Percentiles rank a stretch among this genome's conserved stretches.
These are phyloP conservation scores for Neoboletus subvelutipes DNA, from an alignment of 768 basidiomycete species.

Conservation along the genomic window DNA sequence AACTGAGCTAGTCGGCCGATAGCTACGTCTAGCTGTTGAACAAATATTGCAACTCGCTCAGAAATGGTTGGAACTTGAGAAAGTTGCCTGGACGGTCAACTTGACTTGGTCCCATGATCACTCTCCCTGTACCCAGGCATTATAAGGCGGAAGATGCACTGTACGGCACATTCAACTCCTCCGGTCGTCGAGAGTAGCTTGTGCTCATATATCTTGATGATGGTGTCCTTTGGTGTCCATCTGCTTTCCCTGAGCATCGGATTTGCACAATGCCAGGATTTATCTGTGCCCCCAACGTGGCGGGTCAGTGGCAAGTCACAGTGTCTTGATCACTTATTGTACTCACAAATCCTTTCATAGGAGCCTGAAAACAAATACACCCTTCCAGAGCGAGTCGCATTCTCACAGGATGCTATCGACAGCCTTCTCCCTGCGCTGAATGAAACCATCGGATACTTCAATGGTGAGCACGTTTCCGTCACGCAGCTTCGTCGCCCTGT, in stretches of 20 bases:
- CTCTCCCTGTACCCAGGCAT: background rate
- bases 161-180: background rate
- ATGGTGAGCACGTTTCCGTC: slow-evolving; percentile 31
- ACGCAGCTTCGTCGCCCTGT: background rate
- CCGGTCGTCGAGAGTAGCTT: background rate
- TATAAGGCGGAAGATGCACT: background rate
- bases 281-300: slow-evolving; percentile 44
- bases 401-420: slow-evolving; percentile 44
- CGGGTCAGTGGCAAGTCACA: slow-evolving; percentile 33
- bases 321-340: background rate
- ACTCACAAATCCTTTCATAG: slow-evolving; percentile 22
- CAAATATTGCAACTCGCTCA: too few relatives aligned
- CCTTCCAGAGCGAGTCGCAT: slow-evolving; percentile 39
- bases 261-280: slow-evolving; percentile 36
- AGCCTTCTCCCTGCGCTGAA: slow-evolving; percentile 40
- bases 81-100: too few relatives aligned
- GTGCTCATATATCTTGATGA: background rate
- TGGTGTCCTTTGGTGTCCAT: background rate
- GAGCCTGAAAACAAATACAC: slow-evolving; percentile 42
- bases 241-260: slow-evolving; percentile 1
- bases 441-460: slow-evolving; percentile 41
- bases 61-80: too few relatives aligned
- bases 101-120: background rate
- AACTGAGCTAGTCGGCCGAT: slow-evolving; percentile 34
- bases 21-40: rapidly evolving